These are phyloP conservation scores for Teunomyces atbi DNA, from an alignment of 805 yeast genomes.

Conservation along the genomic window DNA sequence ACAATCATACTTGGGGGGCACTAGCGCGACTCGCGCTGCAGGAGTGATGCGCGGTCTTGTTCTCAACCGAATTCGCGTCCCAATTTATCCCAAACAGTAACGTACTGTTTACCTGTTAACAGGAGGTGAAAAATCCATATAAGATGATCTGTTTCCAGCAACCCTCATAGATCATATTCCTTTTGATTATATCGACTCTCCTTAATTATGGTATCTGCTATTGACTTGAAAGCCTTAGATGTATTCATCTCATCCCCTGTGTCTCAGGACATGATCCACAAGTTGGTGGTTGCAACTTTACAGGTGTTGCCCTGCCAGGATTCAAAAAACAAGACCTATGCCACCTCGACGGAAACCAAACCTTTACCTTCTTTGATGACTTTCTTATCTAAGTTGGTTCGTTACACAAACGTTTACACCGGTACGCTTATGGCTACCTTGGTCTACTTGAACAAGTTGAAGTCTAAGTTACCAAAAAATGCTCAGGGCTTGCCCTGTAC, in stretches of 20 bases:
- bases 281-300: slow-evolving; percentile 61
- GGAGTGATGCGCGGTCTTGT: slow-evolving; percentile 6
- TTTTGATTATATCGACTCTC: neutral
- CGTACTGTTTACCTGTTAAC: slow-evolving; percentile 5
- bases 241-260: slow-evolving; percentile 64
- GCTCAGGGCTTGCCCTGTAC: slow-evolving; percentile 80
- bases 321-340: slow-evolving; percentile 27
- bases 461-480: slow-evolving; percentile 60
- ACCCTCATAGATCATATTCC: neutral
- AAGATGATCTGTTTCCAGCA: neutral
- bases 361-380: slow-evolving; percentile 70
- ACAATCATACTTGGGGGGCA: neutral
- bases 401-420: slow-evolving; percentile 76
- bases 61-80: slow-evolving; percentile 1
- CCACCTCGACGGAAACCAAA: slow-evolving; percentile 29
- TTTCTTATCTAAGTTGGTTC: slow-evolving; percentile 67
- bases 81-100: slow-evolving; percentile 5
- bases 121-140: slow-evolving; percentile 5
- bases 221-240: slow-evolving; percentile 52
- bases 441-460: slow-evolving; percentile 63
- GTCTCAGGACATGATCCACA: slow-evolving; percentile 72
- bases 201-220: slow-evolving; percentile 17
- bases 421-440: slow-evolving; percentile 74
- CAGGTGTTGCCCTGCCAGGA: slow-evolving; percentile 65
- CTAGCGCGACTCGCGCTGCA: neutral